Percentiles rank a stretch among this genome's conserved stretches.
phyloP scores from a whole-genome alignment of 2,329 filamentous ascomycete genomes.

The Scedosporium apiospermum region DNA sequence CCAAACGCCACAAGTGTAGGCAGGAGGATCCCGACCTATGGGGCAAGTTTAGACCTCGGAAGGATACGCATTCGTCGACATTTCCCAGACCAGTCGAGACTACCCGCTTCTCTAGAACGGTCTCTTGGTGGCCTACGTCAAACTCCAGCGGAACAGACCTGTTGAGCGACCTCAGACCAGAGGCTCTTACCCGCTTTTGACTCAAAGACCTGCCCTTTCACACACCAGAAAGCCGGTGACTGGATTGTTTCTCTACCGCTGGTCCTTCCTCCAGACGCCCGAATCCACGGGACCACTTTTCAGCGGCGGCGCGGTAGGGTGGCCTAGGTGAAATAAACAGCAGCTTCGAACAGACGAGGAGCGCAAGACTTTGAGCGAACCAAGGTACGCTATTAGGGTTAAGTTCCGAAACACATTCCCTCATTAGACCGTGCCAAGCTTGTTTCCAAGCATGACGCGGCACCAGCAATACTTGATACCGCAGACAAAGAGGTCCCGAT shows the following conservation, averaged over 20 bases:
- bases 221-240: conserved; percentile 38
- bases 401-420: conserved; percentile 77
- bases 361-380: conserved; percentile 59
- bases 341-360: conserved; percentile 47
- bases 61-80: background rate
- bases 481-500: conserved; percentile 28
- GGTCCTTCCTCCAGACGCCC: conserved; percentile 33
- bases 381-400: conserved; percentile 80
- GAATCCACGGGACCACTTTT: conserved; percentile 35
- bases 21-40: background rate
- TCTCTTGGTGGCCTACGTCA: conserved; percentile 40
- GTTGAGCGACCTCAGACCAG: conserved; percentile 66
- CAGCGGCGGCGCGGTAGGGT: conserved; percentile 32
- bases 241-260: conserved; percentile 39
- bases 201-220: conserved; percentile 59
- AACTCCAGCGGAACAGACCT: conserved; percentile 55
- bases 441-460: background rate
- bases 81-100: conserved; percentile 14
- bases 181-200: conserved; percentile 57
- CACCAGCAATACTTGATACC: conserved; percentile 1
- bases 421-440: conserved; percentile 33
- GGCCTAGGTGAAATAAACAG: conserved; percentile 48
- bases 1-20: background rate
- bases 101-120: conserved; percentile 22
- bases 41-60: conserved; percentile 5